These are phyloP conservation scores for Ampelomyces quisqualis DNA, from an alignment of 2,329 filamentous ascomycete species.

Conservation along the genomic window DNA sequence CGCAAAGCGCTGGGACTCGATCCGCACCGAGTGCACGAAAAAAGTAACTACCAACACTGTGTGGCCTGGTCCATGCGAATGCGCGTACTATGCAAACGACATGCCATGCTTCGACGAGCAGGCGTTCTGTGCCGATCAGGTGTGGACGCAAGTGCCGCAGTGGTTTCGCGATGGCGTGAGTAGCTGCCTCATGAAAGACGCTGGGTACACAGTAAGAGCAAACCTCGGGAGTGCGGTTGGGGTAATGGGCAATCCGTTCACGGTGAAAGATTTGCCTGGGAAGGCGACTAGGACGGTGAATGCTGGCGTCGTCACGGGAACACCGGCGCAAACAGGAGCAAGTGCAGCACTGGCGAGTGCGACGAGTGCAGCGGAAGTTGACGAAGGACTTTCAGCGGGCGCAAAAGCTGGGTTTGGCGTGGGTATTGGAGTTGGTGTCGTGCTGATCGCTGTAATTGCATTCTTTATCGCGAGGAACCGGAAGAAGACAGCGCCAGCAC, in stretches of 20 bases:
- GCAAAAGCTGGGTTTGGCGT: constrained; percentile 8
- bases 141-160: constrained; percentile 17
- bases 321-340: constrained; percentile 4
- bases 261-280: constrained; percentile 3
- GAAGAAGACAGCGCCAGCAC: background rate
- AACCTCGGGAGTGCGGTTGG: constrained; percentile 4
- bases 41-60: constrained; percentile 8
- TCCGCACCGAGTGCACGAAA: constrained; percentile 11
- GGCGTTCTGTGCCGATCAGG: constrained; percentile 11
- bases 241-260: constrained; percentile 6
- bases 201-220: constrained; percentile 4
- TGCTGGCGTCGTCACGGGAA: constrained; percentile 5
- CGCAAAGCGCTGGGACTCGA: constrained; percentile 11
- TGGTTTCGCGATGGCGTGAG: constrained; percentile 18
- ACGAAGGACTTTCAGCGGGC: constrained; percentile 1
- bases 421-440: constrained; percentile 4
- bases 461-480: constrained; percentile 3
- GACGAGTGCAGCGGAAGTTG: background rate
- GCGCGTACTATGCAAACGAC: constrained; percentile 14
- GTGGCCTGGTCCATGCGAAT: constrained; percentile 18
- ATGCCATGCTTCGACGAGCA: constrained; percentile 17
- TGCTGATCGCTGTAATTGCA: background rate
- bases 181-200: constrained; percentile 14
- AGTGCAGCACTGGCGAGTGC: background rate
- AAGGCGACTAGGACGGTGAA: constrained; percentile 9